These are phyloP conservation scores for Delonix regia DNA, from an alignment of 306 rosid species.

Conservation along the genomic window DNA sequence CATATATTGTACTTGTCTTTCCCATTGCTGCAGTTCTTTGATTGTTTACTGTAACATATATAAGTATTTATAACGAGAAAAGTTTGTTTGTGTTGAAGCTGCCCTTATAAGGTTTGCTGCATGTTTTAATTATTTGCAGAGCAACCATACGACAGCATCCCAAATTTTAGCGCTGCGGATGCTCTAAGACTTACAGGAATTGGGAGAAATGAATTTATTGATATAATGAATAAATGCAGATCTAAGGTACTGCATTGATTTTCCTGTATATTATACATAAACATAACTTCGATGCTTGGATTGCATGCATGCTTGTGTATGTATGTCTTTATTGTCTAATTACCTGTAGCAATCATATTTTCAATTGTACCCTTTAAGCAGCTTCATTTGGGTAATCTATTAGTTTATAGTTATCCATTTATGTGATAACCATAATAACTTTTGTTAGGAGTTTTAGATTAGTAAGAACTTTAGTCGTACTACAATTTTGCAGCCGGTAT, in stretches of 20 bases:
- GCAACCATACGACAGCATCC: constrained; percentile 99
- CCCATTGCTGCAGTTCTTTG: constrained; percentile 20
- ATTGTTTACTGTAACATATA: constrained; percentile 8
- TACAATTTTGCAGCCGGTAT: not conserved
- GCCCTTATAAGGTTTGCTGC: constrained; percentile 32
- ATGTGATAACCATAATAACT: not conserved
- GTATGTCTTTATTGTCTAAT: constrained; percentile 20
- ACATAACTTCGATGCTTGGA: constrained; percentile 13
- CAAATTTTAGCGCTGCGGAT: constrained; percentile 97
- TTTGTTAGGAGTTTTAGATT: not conserved
- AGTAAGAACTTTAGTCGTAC: not conserved
- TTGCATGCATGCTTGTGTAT: constrained; percentile 8
- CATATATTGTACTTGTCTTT: not conserved
- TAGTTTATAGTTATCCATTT: not conserved
- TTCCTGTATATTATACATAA: constrained; percentile 12
- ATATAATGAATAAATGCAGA: constrained; percentile 97
- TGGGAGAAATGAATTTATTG: constrained; percentile 97
- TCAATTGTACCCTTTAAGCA: constrained; percentile 3
- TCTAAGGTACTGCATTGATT: constrained; percentile 74
- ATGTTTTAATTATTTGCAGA: constrained; percentile 63
- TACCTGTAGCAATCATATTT: constrained; percentile 17
- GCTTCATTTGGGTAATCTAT: not conserved
- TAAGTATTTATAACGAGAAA: not conserved
- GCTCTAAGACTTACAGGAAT: constrained; percentile 94
- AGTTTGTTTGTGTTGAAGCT: constrained; percentile 17